A percentile compares a stretch with the other conserved stretches of the same genome.
These are phyloP conservation scores for Lepidium africanum DNA, from an alignment of 345 rosid species.

Conservation along the genomic window DNA sequence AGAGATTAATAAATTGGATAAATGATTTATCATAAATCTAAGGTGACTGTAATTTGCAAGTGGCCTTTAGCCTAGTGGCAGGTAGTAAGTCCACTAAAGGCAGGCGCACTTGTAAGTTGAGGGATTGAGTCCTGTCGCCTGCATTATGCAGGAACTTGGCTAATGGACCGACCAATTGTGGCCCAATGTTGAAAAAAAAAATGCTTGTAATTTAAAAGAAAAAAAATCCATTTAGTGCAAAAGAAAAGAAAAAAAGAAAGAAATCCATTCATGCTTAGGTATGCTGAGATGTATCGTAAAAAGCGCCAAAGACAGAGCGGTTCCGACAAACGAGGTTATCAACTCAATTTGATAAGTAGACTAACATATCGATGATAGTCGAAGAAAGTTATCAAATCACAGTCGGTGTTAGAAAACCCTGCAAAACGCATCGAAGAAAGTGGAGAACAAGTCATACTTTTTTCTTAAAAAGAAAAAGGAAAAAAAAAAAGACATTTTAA, in stretches of 20 bases:
- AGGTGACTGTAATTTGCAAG: background rate
- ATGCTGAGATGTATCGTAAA: background rate
- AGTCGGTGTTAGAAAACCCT: slow-evolving; percentile 21
- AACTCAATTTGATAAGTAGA: background rate
- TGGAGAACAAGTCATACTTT: slow-evolving; percentile 26
- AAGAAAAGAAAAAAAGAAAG: too few relatives aligned
- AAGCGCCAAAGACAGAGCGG: background rate
- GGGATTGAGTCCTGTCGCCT: too few relatives aligned
- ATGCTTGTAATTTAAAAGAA: too few relatives aligned
- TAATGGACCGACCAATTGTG: too few relatives aligned
- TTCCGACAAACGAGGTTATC: slow-evolving; percentile 19
- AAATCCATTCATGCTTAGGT: background rate
- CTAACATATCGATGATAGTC: background rate
- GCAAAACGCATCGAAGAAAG: slow-evolving; percentile 28
- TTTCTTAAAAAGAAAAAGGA: background rate
- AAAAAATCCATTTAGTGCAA: background rate
- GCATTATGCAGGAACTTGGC: too few relatives aligned
- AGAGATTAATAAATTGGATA: too few relatives aligned
- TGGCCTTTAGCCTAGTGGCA: too few relatives aligned
- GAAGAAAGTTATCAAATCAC: background rate
- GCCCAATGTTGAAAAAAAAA: too few relatives aligned
- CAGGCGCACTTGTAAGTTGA: too few relatives aligned
- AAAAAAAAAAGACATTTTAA: background rate
- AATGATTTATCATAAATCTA: background rate
- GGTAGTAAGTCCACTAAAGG: too few relatives aligned